Conservation (phyloP, 2,329 filamentous ascomycete species). For the Orbilia blumenaviensis region DNA sequence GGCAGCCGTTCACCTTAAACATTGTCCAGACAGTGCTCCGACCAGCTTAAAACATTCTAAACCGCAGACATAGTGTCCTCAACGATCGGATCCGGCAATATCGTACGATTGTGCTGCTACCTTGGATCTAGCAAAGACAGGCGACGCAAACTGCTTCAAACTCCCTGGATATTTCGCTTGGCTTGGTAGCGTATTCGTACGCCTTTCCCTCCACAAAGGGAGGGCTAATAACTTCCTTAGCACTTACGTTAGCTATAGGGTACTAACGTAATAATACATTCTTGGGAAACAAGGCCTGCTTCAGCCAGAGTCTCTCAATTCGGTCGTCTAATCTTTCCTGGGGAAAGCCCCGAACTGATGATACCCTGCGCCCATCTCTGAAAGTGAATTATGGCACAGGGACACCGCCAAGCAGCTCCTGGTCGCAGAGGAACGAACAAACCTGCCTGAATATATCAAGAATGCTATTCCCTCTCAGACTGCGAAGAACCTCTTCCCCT, state of each 20-base stretch:
- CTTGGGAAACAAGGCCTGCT: conserved; percentile 37
- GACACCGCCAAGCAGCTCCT: conserved; percentile 41
- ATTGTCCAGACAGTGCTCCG: conserved; percentile 48
- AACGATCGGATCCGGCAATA: conserved; percentile 20
- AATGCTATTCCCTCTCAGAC: conserved; percentile 30
- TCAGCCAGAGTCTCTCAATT: conserved; percentile 30
- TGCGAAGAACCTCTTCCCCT: conserved; percentile 55
- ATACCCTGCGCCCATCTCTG: conserved; percentile 7
- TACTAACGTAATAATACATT: too few species aligned
- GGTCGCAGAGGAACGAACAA: conserved; percentile 5
- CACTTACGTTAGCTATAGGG: too few species aligned
- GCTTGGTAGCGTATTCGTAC: conserved; percentile 24
- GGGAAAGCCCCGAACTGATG: not conserved
- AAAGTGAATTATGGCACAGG: conserved; percentile 17
- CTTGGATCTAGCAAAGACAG: conserved; percentile 35
- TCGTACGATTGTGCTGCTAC: conserved; percentile 43
- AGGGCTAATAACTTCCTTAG: not conserved
- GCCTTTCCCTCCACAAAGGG: conserved; percentile 7
- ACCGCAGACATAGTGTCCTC: conserved; percentile 47
- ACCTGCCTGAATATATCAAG: conserved; percentile 50
- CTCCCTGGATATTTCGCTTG: conserved; percentile 21
- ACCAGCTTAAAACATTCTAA: conserved; percentile 51
- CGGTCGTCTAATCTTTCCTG: conserved; percentile 48
- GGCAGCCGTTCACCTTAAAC: conserved; percentile 46
- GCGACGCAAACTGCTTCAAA: conserved; percentile 47